phyloP scores from a whole-genome alignment of 306 rosid genomes.

The Pachyrhizus erosus region DNA sequence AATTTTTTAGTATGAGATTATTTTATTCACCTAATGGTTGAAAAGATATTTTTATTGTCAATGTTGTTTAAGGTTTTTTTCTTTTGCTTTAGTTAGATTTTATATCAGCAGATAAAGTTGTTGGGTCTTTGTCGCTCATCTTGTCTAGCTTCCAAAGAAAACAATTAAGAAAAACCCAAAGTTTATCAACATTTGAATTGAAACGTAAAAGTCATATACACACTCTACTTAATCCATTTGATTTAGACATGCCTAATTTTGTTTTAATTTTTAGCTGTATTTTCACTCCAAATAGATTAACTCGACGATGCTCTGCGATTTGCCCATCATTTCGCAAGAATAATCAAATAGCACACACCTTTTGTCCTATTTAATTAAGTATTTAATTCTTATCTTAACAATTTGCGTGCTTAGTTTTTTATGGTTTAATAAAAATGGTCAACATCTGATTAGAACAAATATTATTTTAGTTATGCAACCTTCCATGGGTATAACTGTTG shows the following conservation, averaged over 20 bases:
- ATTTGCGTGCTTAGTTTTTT: constrained; percentile 2
- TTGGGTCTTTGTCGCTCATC: constrained; percentile 19
- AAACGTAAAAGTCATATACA: constrained; percentile 23
- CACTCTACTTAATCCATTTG: constrained; percentile 50
- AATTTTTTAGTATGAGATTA: not conserved
- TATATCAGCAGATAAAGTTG: constrained; percentile 13
- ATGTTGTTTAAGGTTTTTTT: not conserved
- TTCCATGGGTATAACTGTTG: constrained; percentile 27
- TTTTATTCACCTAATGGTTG: not conserved
- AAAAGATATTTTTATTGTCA: too few species aligned
- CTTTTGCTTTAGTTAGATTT: constrained; percentile 34
- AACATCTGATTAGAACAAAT: not conserved
- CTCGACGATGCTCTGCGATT: constrained; percentile 52
- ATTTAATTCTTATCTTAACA: constrained; percentile 4
- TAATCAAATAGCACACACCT: constrained; percentile 32
- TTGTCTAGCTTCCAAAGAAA: constrained; percentile 13
- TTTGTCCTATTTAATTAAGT: constrained; percentile 24
- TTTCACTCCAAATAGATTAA: constrained; percentile 24
- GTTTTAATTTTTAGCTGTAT: constrained; percentile 24
- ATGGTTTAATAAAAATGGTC: not conserved
- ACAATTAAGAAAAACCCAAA: constrained; percentile 24
- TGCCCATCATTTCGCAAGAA: constrained; percentile 44
- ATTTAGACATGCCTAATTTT: constrained; percentile 41
- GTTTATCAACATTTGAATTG: constrained; percentile 1
- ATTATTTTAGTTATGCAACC: constrained; percentile 11